phyloP scores from a whole-genome alignment of 2,329 filamentous ascomycete genomes.

The Pseudogymnoascus sp. region DNA sequence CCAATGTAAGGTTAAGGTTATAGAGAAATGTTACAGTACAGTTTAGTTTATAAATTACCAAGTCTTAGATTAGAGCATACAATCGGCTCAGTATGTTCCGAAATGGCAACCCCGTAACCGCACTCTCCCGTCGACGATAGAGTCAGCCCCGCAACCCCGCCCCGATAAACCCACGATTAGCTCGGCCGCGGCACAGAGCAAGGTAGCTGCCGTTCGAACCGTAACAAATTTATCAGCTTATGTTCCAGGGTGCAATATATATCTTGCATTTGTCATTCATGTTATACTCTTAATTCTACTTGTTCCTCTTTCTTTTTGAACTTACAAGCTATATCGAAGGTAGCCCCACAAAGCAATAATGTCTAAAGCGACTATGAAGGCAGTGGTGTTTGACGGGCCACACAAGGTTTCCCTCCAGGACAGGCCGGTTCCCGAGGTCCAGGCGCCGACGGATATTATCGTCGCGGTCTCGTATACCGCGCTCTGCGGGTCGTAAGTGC shows the following conservation, averaged over 20 bases:
- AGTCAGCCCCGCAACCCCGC: background rate
- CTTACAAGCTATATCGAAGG: background rate
- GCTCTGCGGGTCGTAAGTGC: slow-evolving; percentile 72
- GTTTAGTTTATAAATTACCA: background rate
- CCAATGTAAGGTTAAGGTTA: too few relatives aligned
- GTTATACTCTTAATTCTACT: background rate
- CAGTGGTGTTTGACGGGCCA: slow-evolving; percentile 78
- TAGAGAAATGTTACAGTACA: too few relatives aligned
- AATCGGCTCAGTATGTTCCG: background rate
- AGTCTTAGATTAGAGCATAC: background rate
- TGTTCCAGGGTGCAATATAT: background rate
- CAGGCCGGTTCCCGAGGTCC: slow-evolving; percentile 66
- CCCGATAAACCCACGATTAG: background rate
- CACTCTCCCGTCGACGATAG: background rate
- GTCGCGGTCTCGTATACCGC: slow-evolving; percentile 78
- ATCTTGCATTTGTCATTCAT: background rate
- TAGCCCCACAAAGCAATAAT: background rate
- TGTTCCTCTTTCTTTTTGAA: background rate
- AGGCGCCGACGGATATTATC: slow-evolving; percentile 65
- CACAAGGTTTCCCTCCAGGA: slow-evolving; percentile 69
- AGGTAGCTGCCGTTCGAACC: background rate
- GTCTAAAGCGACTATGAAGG: slow-evolving; percentile 60
- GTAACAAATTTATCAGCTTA: background rate
- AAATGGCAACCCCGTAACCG: background rate
- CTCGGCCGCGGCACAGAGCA: background rate